These are phyloP conservation scores for Fraxinus latifolia DNA, from an alignment of 305 asterid genomes.

Conservation along the genomic window DNA sequence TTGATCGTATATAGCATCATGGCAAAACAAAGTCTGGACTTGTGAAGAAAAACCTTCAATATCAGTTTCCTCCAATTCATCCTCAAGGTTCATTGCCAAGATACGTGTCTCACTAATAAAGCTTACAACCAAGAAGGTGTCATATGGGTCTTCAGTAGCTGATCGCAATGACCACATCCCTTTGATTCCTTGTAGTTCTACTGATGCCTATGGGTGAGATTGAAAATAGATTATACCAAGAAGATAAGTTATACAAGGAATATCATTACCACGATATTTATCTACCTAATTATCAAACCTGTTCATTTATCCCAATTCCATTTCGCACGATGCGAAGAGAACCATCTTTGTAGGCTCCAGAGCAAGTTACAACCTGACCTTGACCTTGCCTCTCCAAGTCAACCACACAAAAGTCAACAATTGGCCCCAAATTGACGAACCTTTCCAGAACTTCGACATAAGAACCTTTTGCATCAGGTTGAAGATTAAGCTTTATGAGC, in stretches of 20 bases:
- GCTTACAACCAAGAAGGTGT: constrained; percentile 94
- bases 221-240: constrained; percentile 1
- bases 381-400: constrained; percentile 99
- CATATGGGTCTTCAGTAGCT: constrained; percentile 84
- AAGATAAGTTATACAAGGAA: neutral
- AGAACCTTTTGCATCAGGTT: constrained; percentile 86
- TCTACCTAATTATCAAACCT: constrained; percentile 39
- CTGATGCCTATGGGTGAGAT: constrained; percentile 70
- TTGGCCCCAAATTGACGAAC: constrained; percentile 94
- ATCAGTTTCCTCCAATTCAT: constrained; percentile 96
- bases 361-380: constrained; percentile 98
- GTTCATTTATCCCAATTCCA: constrained; percentile 97
- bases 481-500: constrained; percentile 90
- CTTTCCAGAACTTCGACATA: constrained; percentile 91
- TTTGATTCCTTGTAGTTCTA: constrained; percentile 98
- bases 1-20: constrained; percentile 82
- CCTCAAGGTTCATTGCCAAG: constrained; percentile 96
- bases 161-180: constrained; percentile 98
- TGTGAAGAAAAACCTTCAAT: constrained; percentile 84
- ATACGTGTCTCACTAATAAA: constrained; percentile 93
- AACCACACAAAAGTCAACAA: constrained; percentile 95
- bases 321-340: constrained; percentile 92
- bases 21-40: constrained; percentile 90
- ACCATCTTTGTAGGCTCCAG: constrained; percentile 96
- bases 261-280: constrained; percentile 6